Percentiles rank a stretch among this genome's conserved stretches.
phyloP scores from a whole-genome alignment of 148 eudicot species.

The Rhododendron ovatum region DNA sequence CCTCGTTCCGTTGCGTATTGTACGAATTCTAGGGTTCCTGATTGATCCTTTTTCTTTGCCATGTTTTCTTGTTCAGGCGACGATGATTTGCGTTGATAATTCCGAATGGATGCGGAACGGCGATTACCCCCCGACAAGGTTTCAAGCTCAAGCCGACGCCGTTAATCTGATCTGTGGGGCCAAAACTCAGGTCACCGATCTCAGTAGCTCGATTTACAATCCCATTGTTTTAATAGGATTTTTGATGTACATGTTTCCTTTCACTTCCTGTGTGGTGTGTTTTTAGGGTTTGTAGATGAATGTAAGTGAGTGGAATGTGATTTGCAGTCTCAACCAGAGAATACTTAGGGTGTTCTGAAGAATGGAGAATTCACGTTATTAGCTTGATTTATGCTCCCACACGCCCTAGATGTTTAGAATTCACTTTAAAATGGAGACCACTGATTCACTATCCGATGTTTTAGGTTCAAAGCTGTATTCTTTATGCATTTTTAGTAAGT shows the following conservation, averaged over 20 bases:
- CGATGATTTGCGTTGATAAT: constrained; percentile 94
- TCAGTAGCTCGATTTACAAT: neutral
- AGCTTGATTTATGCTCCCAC: neutral
- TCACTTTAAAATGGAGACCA: neutral
- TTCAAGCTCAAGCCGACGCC: constrained; percentile 93
- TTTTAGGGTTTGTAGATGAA: too few species aligned
- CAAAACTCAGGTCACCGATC: constrained; percentile 69
- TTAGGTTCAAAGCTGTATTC: neutral
- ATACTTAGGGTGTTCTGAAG: too few species aligned
- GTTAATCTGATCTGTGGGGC: constrained; percentile 96
- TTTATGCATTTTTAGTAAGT: neutral
- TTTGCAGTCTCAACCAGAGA: too few species aligned
- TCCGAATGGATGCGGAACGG: constrained; percentile 99
- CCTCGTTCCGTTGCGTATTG: neutral
- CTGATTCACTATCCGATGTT: neutral
- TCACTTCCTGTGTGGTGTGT: too few species aligned
- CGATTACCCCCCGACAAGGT: constrained; percentile 72
- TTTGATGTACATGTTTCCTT: too few species aligned
- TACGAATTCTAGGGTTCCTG: constrained; percentile 23
- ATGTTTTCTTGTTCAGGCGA: constrained; percentile 48
- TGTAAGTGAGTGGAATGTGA: too few species aligned
- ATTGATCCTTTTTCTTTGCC: neutral
- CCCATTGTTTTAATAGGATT: neutral
- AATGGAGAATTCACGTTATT: too few species aligned
- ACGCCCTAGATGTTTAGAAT: neutral